A percentile compares a stretch with the other conserved stretches of the same genome.
Evolutionary conservation across 192 early-diverging fungal species (phyloP).

Genomic region (Rhizophagus sp.): DNA sequence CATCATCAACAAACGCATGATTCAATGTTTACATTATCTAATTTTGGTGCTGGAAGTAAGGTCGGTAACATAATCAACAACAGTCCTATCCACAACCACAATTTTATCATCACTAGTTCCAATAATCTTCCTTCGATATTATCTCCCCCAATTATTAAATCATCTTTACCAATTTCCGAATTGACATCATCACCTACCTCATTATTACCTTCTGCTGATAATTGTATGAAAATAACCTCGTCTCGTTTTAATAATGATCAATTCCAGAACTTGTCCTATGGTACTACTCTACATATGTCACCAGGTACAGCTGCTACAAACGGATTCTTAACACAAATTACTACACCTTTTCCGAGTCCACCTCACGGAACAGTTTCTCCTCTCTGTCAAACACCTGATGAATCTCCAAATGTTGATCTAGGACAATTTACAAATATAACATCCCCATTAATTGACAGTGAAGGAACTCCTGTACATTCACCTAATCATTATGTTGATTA

Average conservation of each 20-base stretch:
- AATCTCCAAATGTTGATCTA: slow-evolving; percentile 14
- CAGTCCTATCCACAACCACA: neutral
- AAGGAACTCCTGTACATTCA: neutral
- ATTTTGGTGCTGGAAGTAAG: slow-evolving; percentile 3
- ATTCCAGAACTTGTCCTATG: slow-evolving; percentile 12
- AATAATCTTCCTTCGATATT: neutral
- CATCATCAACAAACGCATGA: neutral
- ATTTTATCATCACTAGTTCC: neutral
- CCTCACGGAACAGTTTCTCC: neutral
- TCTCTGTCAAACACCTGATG: slow-evolving; percentile 1
- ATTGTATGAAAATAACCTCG: neutral
- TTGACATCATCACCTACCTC: neutral
- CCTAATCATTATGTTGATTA: neutral
- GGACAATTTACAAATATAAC: neutral
- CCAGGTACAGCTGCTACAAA: neutral
- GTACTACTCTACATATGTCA: slow-evolving; percentile 6
- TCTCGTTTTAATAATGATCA: neutral
- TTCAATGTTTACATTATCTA: neutral
- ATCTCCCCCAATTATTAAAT: slow-evolving; percentile 1
- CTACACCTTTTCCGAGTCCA: slow-evolving; percentile 11
- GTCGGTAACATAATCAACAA: slow-evolving; percentile 10
- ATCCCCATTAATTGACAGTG: neutral
- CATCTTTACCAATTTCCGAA: neutral
- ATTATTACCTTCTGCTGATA: neutral
- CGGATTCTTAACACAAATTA: slow-evolving; percentile 4